Evolutionary conservation across 495 filamentous ascomycete genomes (phyloP).

Genomic region (Talaromyces stipitatus): DNA sequence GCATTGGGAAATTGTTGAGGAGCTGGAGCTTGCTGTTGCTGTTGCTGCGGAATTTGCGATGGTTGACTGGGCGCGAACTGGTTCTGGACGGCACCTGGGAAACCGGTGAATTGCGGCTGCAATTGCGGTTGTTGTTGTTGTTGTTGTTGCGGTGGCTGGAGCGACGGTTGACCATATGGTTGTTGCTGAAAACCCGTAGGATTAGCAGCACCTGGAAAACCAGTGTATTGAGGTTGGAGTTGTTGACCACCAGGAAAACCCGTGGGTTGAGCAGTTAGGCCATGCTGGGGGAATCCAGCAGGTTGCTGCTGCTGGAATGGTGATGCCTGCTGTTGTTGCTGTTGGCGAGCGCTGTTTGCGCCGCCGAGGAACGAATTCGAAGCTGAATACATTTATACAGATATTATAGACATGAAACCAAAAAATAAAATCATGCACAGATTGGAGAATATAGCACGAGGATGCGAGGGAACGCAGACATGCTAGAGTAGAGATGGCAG

Average conservation of each 20-base stretch:
- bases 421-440: background rate
- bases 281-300: conserved; percentile 24
- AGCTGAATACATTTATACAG: conserved; percentile 70
- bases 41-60: conserved; percentile 29
- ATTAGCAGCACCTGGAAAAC: conserved; percentile 38
- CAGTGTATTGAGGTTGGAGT: conserved; percentile 40
- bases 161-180: conserved; percentile 14
- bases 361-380: conserved; percentile 78
- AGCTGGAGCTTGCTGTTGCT: conserved; percentile 31
- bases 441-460: background rate
- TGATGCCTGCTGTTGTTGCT: conserved; percentile 49
- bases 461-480: background rate
- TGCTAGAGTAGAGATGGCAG: background rate
- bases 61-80: conserved; percentile 2
- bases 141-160: conserved; percentile 34
- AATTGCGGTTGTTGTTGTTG: conserved; percentile 25
- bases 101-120: conserved; percentile 12
- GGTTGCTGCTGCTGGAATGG: conserved; percentile 45
- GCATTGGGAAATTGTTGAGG: conserved; percentile 11
- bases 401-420: conserved; percentile 3
- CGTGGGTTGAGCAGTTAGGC: conserved; percentile 43
- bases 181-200: conserved; percentile 27
- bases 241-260: conserved; percentile 36
- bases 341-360: conserved; percentile 64
- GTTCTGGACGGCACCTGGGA: background rate